Evolutionary conservation across 1,284 basidiomycete species (phyloP).

Genomic region (Volvariella volvacea): DNA sequence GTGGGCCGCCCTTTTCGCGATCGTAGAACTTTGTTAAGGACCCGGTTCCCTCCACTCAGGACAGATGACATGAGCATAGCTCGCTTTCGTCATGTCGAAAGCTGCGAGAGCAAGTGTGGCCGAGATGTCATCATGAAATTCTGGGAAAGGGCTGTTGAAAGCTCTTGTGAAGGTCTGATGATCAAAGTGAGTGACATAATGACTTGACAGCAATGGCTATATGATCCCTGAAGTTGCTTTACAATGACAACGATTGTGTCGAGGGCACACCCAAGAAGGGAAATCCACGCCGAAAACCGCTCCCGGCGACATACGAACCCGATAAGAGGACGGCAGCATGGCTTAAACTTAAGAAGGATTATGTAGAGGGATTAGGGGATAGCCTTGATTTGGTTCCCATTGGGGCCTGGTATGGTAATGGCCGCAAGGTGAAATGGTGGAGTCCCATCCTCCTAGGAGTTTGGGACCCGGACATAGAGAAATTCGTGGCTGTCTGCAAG

Average conservation of each 20-base stretch:
- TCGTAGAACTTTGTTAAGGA: constrained; percentile 60
- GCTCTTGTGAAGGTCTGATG: constrained; percentile 90
- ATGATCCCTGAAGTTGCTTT: constrained; percentile 45
- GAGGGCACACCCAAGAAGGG: constrained; percentile 29
- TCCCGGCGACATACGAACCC: constrained; percentile 89
- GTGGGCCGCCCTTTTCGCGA: constrained; percentile 69
- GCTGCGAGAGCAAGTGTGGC: constrained; percentile 65
- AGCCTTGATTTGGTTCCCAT: constrained; percentile 67
- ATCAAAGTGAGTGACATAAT: constrained; percentile 59
- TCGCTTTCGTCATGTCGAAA: constrained; percentile 72
- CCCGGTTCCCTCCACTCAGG: constrained; percentile 48
- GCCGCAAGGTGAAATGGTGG: constrained; percentile 93
- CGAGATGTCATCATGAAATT: constrained; percentile 68
- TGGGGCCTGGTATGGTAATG: constrained; percentile 88
- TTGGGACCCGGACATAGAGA: constrained; percentile 68
- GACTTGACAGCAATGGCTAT: not conserved
- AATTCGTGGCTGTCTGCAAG: constrained; percentile 80
- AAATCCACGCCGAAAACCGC: constrained; percentile 54
- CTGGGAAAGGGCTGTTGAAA: constrained; percentile 75
- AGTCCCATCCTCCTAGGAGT: constrained; percentile 82
- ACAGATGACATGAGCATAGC: constrained; percentile 47
- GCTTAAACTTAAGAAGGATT: constrained; percentile 84
- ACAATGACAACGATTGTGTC: constrained; percentile 30
- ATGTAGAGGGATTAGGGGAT: constrained; percentile 59
- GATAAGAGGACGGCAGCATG: constrained; percentile 74